Conservation (phyloP, 1,284 basidiomycete genomes). For the Waitea zeae region DNA sequence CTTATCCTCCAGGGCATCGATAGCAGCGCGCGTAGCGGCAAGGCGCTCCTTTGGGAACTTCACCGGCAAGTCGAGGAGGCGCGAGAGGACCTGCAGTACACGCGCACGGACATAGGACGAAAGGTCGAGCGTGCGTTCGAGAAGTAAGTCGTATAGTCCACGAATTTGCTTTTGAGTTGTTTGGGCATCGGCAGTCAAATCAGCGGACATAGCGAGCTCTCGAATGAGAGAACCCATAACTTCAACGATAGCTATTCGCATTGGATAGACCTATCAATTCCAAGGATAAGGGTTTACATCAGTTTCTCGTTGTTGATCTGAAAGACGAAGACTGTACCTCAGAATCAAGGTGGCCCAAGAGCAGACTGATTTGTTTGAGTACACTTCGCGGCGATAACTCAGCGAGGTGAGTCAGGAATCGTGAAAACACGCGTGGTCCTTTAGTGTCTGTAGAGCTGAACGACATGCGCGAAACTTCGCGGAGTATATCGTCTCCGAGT, state of each 20-base stretch:
- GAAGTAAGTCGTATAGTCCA: constrained; percentile 68
- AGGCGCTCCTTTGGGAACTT: constrained; percentile 85
- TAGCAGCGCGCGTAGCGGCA: constrained; percentile 58
- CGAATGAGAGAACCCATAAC: constrained; percentile 69
- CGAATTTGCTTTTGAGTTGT: constrained; percentile 72
- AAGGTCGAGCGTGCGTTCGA: constrained; percentile 78
- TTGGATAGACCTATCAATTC: constrained; percentile 68
- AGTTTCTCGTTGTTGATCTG: no score
- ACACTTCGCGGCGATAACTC: constrained; percentile 78
- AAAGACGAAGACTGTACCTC: constrained; percentile 39
- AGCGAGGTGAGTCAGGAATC: constrained; percentile 71
- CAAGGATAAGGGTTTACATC: constrained; percentile 1
- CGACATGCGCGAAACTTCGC: constrained; percentile 65
- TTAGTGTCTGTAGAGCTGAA: constrained; percentile 80
- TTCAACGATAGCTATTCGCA: constrained; percentile 88
- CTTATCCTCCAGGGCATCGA: constrained; percentile 82
- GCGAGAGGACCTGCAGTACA: constrained; percentile 63
- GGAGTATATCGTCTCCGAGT: constrained; percentile 79
- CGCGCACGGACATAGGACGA: constrained; percentile 88
- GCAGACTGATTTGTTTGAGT: constrained; percentile 77
- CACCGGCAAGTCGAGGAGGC: constrained; percentile 53
- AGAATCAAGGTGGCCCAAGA: constrained; percentile 79
- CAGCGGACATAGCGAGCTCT: constrained; percentile 50
- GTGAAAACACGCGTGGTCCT: constrained; percentile 72
- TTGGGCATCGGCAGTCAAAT: constrained; percentile 19